Conservation (phyloP, 257 asterid species). For the Rauvolfia tetraphylla region DNA sequence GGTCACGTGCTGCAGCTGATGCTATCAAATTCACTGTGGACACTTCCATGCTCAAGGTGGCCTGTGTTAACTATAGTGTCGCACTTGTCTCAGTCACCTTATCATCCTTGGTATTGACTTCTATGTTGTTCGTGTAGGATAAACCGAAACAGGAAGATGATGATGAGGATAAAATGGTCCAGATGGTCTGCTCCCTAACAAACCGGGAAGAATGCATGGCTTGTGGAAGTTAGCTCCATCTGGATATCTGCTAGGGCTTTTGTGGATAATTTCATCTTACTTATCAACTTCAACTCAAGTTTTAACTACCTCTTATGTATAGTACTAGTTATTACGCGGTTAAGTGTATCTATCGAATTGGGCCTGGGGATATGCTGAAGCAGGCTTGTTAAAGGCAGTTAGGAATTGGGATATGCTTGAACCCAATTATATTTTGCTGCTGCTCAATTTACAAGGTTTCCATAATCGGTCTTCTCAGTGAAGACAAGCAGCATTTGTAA, state of each 20-base stretch:
- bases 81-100: background rate
- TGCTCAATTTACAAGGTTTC: no score
- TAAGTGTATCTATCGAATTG: background rate
- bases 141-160: constrained; percentile 32
- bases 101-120: background rate
- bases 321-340: background rate
- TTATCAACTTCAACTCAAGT: background rate
- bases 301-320: background rate
- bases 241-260: background rate
- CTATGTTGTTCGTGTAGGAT: constrained; percentile 26
- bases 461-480: no score
- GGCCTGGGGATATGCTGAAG: background rate
- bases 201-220: constrained; percentile 85
- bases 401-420: background rate
- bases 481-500: no score
- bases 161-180: constrained; percentile 61
- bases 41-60: constrained; percentile 65
- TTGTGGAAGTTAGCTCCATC: constrained; percentile 65
- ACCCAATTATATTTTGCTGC: background rate
- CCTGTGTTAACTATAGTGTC: background rate
- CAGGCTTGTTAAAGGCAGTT: background rate
- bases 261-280: background rate
- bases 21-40: constrained; percentile 93
- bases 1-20: constrained; percentile 94
- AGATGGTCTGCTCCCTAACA: constrained; percentile 72